Evolutionary conservation across 2,329 filamentous ascomycete species (phyloP).

Genomic region (Epicoccum nigrum): DNA sequence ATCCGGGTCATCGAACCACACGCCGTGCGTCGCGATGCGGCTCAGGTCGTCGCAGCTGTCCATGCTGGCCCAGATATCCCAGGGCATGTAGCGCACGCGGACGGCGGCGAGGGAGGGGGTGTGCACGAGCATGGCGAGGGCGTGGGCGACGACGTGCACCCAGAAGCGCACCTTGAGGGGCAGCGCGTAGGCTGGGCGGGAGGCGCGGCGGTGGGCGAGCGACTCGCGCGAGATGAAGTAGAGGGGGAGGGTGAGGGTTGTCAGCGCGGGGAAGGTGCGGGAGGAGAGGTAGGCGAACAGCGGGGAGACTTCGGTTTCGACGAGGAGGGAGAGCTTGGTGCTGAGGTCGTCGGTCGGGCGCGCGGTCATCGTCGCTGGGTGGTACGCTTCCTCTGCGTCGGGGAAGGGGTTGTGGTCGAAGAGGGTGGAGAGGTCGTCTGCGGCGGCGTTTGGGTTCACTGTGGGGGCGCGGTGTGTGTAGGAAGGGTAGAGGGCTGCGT

Average conservation of each 20-base stretch:
- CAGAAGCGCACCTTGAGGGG: conserved; percentile 44
- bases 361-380: conserved; percentile 17
- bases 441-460: conserved; percentile 7
- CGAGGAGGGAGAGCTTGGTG: conserved; percentile 40
- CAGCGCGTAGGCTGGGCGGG: conserved; percentile 32
- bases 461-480: conserved; percentile 21
- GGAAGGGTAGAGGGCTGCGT: conserved; percentile 35
- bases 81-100: conserved; percentile 39
- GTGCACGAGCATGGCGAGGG: conserved; percentile 31
- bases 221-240: conserved; percentile 41
- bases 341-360: conserved; percentile 29
- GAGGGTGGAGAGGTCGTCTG: conserved; percentile 40
- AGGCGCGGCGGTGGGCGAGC: conserved; percentile 26
- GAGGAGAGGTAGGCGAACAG: conserved; percentile 42
- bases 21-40: conserved; percentile 33
- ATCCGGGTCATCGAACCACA: conserved; percentile 34
- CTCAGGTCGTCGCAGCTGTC: conserved; percentile 38
- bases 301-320: conserved; percentile 41
- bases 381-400: conserved; percentile 33
- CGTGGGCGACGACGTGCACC: conserved; percentile 39
- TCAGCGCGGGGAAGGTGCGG: conserved; percentile 30
- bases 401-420: conserved; percentile 40
- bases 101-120: conserved; percentile 27
- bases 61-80: conserved; percentile 45
- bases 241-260: conserved; percentile 39